Conservation (phyloP, 1,139 yeast species). For the Protomyces arabidopsidicola region DNA sequence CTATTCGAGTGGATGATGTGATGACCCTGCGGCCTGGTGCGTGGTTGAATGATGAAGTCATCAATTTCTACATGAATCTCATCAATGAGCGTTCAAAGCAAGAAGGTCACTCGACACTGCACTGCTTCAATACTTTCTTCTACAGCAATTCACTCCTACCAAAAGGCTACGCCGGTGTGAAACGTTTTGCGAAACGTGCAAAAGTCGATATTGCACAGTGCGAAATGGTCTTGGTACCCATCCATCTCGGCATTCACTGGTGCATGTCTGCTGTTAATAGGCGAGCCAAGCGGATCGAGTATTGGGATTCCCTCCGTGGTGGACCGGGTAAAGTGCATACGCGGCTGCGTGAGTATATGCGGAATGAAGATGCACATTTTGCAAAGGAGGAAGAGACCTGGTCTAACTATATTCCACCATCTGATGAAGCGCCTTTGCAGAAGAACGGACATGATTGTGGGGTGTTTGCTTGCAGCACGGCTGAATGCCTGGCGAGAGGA, state of each 20-base stretch:
- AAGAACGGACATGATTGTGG: slow-evolving; percentile 93
- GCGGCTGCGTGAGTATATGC: slow-evolving; percentile 56
- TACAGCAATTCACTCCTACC: slow-evolving; percentile 58
- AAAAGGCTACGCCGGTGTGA: slow-evolving; percentile 76
- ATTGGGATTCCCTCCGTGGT: slow-evolving; percentile 71
- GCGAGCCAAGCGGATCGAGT: slow-evolving; percentile 53
- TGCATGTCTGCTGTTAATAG: slow-evolving; percentile 78
- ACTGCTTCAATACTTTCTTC: slow-evolving; percentile 66
- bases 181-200: slow-evolving; percentile 84
- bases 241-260: slow-evolving; percentile 88
- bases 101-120: slow-evolving; percentile 42
- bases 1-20: slow-evolving; percentile 62
- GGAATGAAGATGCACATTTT: slow-evolving; percentile 45
- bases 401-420: slow-evolving; percentile 32
- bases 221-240: slow-evolving; percentile 71
- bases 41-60: slow-evolving; percentile 90
- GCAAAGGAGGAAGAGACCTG: slow-evolving; percentile 35
- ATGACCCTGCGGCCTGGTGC: slow-evolving; percentile 61
- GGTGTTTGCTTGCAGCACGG: slow-evolving; percentile 80
- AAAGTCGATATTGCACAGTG: slow-evolving; percentile 62
- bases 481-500: slow-evolving; percentile 54
- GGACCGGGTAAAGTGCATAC: slow-evolving; percentile 55
- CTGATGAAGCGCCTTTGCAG: slow-evolving; percentile 67
- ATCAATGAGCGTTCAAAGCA: slow-evolving; percentile 47
- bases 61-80: slow-evolving; percentile 71